These are phyloP conservation scores for Linum tenue DNA, from an alignment of 345 rosid genomes.

Conservation along the genomic window DNA sequence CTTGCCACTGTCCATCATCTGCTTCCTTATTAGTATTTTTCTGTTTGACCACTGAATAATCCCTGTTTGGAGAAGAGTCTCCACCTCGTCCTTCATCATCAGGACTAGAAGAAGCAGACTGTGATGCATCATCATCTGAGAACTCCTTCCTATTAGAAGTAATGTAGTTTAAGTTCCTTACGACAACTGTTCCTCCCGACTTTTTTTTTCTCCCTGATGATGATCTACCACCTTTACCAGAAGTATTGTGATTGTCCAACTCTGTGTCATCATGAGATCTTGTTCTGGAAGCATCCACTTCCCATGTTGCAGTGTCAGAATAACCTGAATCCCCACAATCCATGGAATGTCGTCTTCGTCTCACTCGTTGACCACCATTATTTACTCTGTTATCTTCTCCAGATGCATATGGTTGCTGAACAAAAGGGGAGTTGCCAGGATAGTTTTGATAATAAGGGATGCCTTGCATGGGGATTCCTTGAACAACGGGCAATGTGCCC, in stretches of 20 bases:
- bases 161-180: conserved; percentile 76
- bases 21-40: conserved; percentile 36
- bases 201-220: conserved; percentile 32
- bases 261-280: conserved; percentile 41
- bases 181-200: conserved; percentile 58
- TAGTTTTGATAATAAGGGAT: conserved; percentile 69
- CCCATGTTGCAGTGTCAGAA: conserved; percentile 41
- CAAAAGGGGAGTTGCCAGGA: conserved; percentile 53
- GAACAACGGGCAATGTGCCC: conserved; percentile 62
- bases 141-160: conserved; percentile 49
- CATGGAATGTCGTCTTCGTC: conserved; percentile 53
- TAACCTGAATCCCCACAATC: conserved; percentile 35
- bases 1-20: conserved; percentile 77
- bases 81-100: conserved; percentile 40
- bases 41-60: conserved; percentile 18
- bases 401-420: conserved; percentile 55
- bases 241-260: conserved; percentile 27
- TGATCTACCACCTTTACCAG: conserved; percentile 32
- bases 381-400: conserved; percentile 47
- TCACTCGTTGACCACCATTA: conserved; percentile 40
- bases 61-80: conserved; percentile 11
- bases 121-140: conserved; percentile 45
- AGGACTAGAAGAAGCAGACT: conserved; percentile 43
- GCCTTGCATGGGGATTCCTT: conserved; percentile 81
- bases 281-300: conserved; percentile 27